Evolutionary conservation across 1,284 basidiomycete species (phyloP).

Genomic region (Mycena sp.): DNA sequence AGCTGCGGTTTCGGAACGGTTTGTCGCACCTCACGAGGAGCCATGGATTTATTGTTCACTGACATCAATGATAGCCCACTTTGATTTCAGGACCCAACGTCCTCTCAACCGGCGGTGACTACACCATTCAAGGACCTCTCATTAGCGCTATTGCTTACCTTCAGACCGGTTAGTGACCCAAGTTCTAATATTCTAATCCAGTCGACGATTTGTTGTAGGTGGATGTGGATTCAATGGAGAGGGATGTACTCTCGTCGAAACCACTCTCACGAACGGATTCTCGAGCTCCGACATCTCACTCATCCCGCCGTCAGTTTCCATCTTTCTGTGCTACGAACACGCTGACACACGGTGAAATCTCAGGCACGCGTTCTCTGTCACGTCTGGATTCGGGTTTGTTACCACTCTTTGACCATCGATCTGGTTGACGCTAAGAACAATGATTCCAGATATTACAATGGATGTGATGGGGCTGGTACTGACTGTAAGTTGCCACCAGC

Average conservation of each 20-base stretch:
- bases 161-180: slow-evolving; percentile 9
- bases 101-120: slow-evolving; percentile 21
- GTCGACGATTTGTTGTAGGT: not conserved
- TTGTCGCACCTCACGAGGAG: not conserved
- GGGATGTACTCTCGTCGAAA: slow-evolving; percentile 17
- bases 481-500: not conserved
- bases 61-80: slow-evolving; percentile 3
- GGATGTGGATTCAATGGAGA: slow-evolving; percentile 20
- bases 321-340: not conserved
- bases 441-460: not conserved
- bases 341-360: not conserved
- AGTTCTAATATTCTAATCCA: not conserved
- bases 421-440: not conserved
- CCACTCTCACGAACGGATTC: slow-evolving; percentile 10
- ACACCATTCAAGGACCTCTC: slow-evolving; percentile 1
- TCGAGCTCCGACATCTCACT: slow-evolving; percentile 16
- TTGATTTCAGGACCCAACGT: slow-evolving; percentile 12
- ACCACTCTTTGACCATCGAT: no score
- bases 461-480: slow-evolving; percentile 15
- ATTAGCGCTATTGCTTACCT: slow-evolving; percentile 22
- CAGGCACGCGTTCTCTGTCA: slow-evolving; percentile 20
- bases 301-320: slow-evolving; percentile 11
- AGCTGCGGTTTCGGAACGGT: not conserved
- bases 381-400: slow-evolving; percentile 21
- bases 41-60: not conserved